phyloP scores from a whole-genome alignment of 805 yeast species.

The Brettanomyces naardenensis region DNA sequence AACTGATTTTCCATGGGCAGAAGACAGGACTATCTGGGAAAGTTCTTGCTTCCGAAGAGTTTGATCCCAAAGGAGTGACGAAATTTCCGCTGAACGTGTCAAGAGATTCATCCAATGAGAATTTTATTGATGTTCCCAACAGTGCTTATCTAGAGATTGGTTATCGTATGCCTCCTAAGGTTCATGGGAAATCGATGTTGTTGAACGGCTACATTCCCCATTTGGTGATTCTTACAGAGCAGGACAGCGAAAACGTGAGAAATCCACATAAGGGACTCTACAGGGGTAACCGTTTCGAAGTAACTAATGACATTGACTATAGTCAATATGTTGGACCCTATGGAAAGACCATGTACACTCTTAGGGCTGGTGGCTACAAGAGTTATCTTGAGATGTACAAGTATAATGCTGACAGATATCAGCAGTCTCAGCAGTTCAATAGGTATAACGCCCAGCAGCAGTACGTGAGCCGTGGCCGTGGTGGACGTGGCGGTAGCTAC shows the following conservation, averaged over 20 bases:
- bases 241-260: constrained; percentile 57
- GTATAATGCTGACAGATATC: constrained; percentile 19
- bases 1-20: constrained; percentile 36
- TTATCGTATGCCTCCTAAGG: constrained; percentile 55
- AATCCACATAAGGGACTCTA: constrained; percentile 34
- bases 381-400: constrained; percentile 31
- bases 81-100: constrained; percentile 35
- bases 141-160: constrained; percentile 32
- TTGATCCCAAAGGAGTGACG: constrained; percentile 27
- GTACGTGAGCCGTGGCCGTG: constrained; percentile 9
- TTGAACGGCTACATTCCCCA: constrained; percentile 71
- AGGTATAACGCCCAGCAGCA: constrained; percentile 8
- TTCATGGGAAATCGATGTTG: constrained; percentile 71
- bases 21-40: constrained; percentile 54
- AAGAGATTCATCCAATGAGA: constrained; percentile 5
- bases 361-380: constrained; percentile 45
- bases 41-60: constrained; percentile 30
- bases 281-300: constrained; percentile 13
- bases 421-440: constrained; percentile 12
- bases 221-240: constrained; percentile 49
- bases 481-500: constrained; percentile 12
- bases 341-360: constrained; percentile 35
- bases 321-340: constrained; percentile 43
- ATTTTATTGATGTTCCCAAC: constrained; percentile 36
- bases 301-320: constrained; percentile 26